These are phyloP conservation scores for Lachnellula arida DNA, from an alignment of 2,329 filamentous ascomycete genomes.

Conservation along the genomic window DNA sequence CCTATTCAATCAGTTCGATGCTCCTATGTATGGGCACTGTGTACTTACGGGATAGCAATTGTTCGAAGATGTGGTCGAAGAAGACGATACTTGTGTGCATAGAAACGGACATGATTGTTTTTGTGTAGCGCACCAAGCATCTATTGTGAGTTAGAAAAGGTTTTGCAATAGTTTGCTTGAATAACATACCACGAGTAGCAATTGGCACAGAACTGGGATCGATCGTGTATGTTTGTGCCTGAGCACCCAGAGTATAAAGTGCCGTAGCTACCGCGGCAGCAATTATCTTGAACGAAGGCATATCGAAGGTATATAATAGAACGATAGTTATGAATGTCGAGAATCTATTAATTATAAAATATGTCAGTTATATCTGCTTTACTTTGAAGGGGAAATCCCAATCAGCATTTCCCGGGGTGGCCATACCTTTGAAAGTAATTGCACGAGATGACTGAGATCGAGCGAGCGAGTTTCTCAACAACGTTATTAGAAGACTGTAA, in stretches of 20 bases:
- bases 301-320: conserved; percentile 27
- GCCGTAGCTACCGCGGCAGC: conserved; percentile 44
- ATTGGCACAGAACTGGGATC: conserved; percentile 56
- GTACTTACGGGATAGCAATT: conserved; percentile 59
- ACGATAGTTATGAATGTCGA: background rate
- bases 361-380: conserved; percentile 3
- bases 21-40: background rate
- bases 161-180: background rate
- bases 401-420: background rate
- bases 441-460: conserved; percentile 6
- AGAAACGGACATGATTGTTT: conserved; percentile 63
- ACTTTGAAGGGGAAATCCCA: too few species aligned
- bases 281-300: conserved; percentile 49
- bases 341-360: background rate
- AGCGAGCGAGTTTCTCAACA: conserved; percentile 15
- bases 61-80: conserved; percentile 50
- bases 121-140: conserved; percentile 62
- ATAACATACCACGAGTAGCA: conserved; percentile 33
- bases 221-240: conserved; percentile 54
- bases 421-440: conserved; percentile 5
- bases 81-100: conserved; percentile 56
- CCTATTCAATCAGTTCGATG: conserved; percentile 33
- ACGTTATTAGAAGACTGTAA: conserved; percentile 6
- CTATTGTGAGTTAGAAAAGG: conserved; percentile 34
- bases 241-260: conserved; percentile 38